Evolutionary conservation across 2,329 filamentous ascomycete species (phyloP), one percentile per base, ranked within the genome.

Genomic region (Xylariaceae sp.): DNA sequence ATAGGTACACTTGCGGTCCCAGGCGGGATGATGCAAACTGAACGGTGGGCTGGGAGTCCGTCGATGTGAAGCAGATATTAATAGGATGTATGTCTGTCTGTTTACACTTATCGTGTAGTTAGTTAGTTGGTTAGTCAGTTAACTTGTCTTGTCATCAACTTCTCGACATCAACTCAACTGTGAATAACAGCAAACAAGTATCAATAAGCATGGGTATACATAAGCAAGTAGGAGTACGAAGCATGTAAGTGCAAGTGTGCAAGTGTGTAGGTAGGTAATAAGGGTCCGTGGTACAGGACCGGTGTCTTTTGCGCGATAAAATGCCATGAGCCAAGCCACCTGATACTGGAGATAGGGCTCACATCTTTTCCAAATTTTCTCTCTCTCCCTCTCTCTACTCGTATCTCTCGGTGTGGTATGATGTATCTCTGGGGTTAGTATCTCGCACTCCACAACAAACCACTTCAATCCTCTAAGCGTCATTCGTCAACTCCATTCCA

Each of bases 11-110:
- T 13, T 15, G 49, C 18, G 4, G 49, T 51, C 49, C 49, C 49
- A n/a, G 23, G 23, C 50, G 51, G 53, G 15, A 59, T 56, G 55
- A 57, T 62, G 50, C 51, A 56, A 57, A 55, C 11, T 41, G 59
- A 61, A 58, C 55, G 45, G 61, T 57, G 57, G 59, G 65, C 60
- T 60, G 45, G 41, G 54, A 58, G 56, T 62, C 59, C 63, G 65
- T 61, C 62, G 66, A 64, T 64, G 55, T n/a, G 41, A 45, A n/a
- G 9, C 41, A 45, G 4, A 4, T 30, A 5, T 30, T 30, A 30
- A 30, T 30, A 30, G 23, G 23, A 30, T 30, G 23, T 30, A 4
- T 5, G 23, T 30, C 23, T 30, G 23, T 30, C 23, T 30, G 23
- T 5, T 5, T 30, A 30, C 23, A 18, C 17, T 18, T 18, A 18